A percentile compares a stretch with the other conserved stretches of the same genome.
These are phyloP conservation scores for Phytophthora melonis DNA, from an alignment of 352 stramenopile species.

Conservation along the genomic window DNA sequence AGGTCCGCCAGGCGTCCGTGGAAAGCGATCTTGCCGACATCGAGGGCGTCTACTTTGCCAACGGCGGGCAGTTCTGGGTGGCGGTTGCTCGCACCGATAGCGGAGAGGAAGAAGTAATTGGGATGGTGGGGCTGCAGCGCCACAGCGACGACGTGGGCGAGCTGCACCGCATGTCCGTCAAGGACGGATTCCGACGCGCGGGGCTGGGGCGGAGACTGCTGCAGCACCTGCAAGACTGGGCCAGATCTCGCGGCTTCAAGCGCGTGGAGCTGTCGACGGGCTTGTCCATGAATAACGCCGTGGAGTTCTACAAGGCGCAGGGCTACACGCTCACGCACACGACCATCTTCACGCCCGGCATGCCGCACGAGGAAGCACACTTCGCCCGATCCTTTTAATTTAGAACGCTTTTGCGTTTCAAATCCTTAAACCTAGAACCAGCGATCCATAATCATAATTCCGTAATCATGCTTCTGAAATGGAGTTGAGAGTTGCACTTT, in stretches of 20 bases:
- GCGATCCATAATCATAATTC: not conserved
- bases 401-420: not conserved
- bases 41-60: conserved; percentile 27
- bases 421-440: not conserved
- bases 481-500: not conserved
- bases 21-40: conserved; percentile 45
- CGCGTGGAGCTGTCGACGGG: conserved; percentile 44
- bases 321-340: conserved; percentile 41
- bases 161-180: conserved; percentile 53
- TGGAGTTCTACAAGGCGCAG: conserved; percentile 42
- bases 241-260: conserved; percentile 25
- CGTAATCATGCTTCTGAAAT: not conserved
- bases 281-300: conserved; percentile 29
- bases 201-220: conserved; percentile 42
- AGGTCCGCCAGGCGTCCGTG: conserved; percentile 40
- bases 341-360: conserved; percentile 30
- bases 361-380: conserved; percentile 31
- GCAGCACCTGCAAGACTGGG: conserved; percentile 43
- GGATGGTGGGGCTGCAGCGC: conserved; percentile 45
- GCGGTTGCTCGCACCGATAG: conserved; percentile 16
- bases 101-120: conserved; percentile 23
- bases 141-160: conserved; percentile 36
- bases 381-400: conserved; percentile 25
- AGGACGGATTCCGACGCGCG: conserved; percentile 35
- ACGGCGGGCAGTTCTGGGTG: conserved; percentile 50